A percentile compares a stretch with the other conserved stretches of the same genome.
Conservation (phyloP, 1,139 yeast species). For the Yamadazyma spencermartinsiae region DNA sequence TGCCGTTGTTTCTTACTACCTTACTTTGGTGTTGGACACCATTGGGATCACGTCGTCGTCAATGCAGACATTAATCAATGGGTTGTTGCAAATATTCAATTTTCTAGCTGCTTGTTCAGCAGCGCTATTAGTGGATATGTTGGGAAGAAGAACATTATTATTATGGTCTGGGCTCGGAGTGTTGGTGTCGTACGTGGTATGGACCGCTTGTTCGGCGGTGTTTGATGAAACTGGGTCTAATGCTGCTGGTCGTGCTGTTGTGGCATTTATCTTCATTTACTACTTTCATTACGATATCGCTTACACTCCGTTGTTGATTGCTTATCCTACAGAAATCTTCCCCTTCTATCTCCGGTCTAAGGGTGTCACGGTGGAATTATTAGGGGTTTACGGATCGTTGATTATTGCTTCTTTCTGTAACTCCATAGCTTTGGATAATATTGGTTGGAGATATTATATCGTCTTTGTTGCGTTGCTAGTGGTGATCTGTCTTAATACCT, state of each 20-base stretch:
- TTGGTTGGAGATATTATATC: slow-evolving; percentile 46
- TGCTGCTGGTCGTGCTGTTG: slow-evolving; percentile 50
- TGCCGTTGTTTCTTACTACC: slow-evolving; percentile 32
- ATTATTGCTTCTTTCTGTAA: slow-evolving; percentile 21
- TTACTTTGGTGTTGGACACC: slow-evolving; percentile 43
- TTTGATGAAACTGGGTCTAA: slow-evolving; percentile 20
- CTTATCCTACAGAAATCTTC: slow-evolving; percentile 41
- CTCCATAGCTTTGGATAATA: slow-evolving; percentile 34
- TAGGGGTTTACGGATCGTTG: slow-evolving; percentile 43
- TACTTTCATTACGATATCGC: slow-evolving; percentile 44
- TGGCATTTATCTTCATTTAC: slow-evolving; percentile 50
- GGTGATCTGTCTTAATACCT: slow-evolving; percentile 36
- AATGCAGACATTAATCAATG: slow-evolving; percentile 18
- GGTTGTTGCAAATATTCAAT: slow-evolving; percentile 16
- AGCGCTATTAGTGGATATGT: slow-evolving; percentile 44
- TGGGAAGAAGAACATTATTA: slow-evolving; percentile 51
- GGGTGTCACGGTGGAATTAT: slow-evolving; percentile 39
- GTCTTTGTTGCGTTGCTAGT: slow-evolving; percentile 41
- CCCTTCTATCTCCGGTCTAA: slow-evolving; percentile 24
- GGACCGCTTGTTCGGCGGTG: slow-evolving; percentile 29
- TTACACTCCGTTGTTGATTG: slow-evolving; percentile 49
- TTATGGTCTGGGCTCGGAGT: slow-evolving; percentile 28
- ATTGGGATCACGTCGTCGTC: slow-evolving; percentile 40
- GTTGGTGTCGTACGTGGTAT: slow-evolving; percentile 46
- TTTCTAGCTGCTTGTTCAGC: slow-evolving; percentile 16